phyloP scores from a whole-genome alignment of 176 grass and related monocot genomes.

The Juncus effusus region DNA sequence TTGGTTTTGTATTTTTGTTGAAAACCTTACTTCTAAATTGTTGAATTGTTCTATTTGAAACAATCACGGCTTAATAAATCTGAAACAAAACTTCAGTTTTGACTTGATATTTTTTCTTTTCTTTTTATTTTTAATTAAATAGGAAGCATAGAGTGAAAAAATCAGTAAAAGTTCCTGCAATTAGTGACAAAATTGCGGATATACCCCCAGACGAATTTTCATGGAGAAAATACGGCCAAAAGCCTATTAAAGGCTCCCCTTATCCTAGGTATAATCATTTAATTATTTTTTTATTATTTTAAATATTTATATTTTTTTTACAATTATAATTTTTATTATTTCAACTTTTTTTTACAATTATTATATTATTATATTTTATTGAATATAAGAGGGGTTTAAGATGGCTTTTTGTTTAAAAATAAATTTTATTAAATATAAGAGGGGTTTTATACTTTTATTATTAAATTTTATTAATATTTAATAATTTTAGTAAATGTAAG shows the following conservation, averaged over 20 bases:
- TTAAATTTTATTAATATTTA: too few relatives aligned
- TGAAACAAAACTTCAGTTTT: neutral
- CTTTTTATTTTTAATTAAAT: conserved; percentile 9
- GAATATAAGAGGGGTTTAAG: too few relatives aligned
- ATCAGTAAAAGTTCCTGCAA: conserved; percentile 64
- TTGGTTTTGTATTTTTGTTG: too few relatives aligned
- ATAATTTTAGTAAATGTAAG: too few relatives aligned
- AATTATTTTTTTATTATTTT: conserved; percentile 9
- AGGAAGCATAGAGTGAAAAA: conserved; percentile 92
- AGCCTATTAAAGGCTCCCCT: conserved; percentile 95
- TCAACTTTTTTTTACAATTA: neutral
- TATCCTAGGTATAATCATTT: conserved; percentile 57
- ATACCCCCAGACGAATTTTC: conserved; percentile 80
- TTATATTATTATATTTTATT: too few relatives aligned
- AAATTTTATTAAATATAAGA: too few relatives aligned
- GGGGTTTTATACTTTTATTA: too few relatives aligned
- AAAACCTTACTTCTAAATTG: too few relatives aligned
- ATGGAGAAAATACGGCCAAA: conserved; percentile 98
- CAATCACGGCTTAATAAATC: too few relatives aligned
- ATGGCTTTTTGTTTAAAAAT: too few relatives aligned
- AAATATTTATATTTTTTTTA: conserved; percentile 2
- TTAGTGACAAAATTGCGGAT: conserved; percentile 79
- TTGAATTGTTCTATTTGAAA: too few relatives aligned
- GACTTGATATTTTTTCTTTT: neutral
- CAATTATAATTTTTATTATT: neutral